Evolutionary conservation across 2,329 filamentous ascomycete species (phyloP), one percentile per base, ranked within the genome.

Genomic region (Nemania diffusa): DNA sequence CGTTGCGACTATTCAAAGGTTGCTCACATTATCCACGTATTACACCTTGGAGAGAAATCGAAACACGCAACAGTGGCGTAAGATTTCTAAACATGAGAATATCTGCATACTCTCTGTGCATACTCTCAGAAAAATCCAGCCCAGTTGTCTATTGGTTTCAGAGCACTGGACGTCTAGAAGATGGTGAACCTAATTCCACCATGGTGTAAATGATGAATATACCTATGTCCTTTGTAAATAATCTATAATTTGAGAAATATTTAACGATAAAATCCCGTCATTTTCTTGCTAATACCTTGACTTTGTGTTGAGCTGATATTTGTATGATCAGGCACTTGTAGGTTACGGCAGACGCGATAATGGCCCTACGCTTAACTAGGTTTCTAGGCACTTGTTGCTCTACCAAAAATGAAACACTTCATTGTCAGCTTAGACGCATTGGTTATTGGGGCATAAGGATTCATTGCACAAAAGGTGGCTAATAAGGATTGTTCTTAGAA

Each of bases 191-290:
- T 13, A n/a, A 32, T 44, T n/a, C 40, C 20, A 66, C 46, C 58
- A 20, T 32, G 46, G 17, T 40, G 55, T 50, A 46, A 58, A 46
- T 55, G 15, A 55, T 42, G 53, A 55, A 53, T 42, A 55, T 24
- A 52, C 15, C 6, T n/a, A 20, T 20, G 17, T 48, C 42, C 22
- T 44, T 27, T 48, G 34, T 40, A 15, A 29, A 27, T 5, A 29
- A 44, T 32, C 22, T 29, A 53, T 24, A n/a, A 22, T n/a, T 37
- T 51, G 32, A 59, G 20, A 40, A 27, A 26, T 52, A 17, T 24
- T 34, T 13, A 17, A 24, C 13, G 6, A 22, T 13, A 27, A 20
- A 32, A 57, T 44, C 34, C 7, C 26, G 9, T 6, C 48, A 26
- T n/a, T 13, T 6, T 37, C 26, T 24, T 29, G 22, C 13, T 17